These are phyloP conservation scores for Euphorbia tirucalli DNA, from an alignment of 345 rosid species.

Conservation along the genomic window DNA sequence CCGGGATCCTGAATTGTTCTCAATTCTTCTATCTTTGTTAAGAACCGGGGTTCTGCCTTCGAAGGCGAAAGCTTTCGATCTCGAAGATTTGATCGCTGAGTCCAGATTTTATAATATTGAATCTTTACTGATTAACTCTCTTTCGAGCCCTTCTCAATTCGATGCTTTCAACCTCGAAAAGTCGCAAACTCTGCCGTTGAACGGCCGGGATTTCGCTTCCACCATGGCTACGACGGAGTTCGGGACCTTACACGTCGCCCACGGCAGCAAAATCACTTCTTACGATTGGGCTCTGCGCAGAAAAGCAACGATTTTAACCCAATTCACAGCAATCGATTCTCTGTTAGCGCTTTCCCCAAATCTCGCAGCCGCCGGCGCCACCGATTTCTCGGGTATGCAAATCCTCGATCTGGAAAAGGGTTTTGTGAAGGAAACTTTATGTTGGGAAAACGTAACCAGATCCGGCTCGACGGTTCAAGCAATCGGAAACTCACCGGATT, in stretches of 20 bases:
- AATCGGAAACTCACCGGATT: constrained; percentile 57
- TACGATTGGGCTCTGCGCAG: constrained; percentile 80
- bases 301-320: constrained; percentile 70
- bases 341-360: constrained; percentile 56
- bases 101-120: constrained; percentile 70
- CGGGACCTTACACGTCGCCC: constrained; percentile 74
- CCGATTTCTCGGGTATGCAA: constrained; percentile 82
- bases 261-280: constrained; percentile 87
- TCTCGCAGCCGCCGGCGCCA: constrained; percentile 77
- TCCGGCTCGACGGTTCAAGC: constrained; percentile 87
- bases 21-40: constrained; percentile 68
- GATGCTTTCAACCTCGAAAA: constrained; percentile 73
- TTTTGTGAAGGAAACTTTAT: constrained; percentile 45
- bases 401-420: constrained; percentile 73
- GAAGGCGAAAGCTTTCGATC: constrained; percentile 54
- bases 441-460: constrained; percentile 68
- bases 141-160: constrained; percentile 63
- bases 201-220: constrained; percentile 75
- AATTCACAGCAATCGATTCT: constrained; percentile 84
- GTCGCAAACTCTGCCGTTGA: constrained; percentile 47
- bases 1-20: constrained; percentile 82
- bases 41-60: constrained; percentile 81
- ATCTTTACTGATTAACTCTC: constrained; percentile 48
- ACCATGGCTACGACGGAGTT: constrained; percentile 49
- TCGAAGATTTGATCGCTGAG: constrained; percentile 75